Conservation (phyloP, 169 alveolate genomes). For the Plasmodium cynomolgi region DNA sequence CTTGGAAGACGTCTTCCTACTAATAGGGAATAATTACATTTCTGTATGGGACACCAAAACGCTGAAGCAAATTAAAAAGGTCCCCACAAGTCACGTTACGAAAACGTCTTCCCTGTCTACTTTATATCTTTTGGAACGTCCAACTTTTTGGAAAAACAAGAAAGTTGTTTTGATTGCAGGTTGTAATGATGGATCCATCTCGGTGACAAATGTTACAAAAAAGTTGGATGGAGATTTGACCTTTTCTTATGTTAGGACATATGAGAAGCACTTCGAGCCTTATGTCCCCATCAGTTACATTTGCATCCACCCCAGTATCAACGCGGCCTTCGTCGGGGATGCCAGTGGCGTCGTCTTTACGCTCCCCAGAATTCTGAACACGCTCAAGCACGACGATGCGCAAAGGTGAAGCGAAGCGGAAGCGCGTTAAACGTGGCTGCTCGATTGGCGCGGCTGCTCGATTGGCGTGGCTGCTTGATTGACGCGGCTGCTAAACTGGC, state of each 20-base stretch:
- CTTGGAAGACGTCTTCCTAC: slow-evolving; percentile 54
- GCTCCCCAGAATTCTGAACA: slow-evolving; percentile 41
- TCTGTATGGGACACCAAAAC: slow-evolving; percentile 72
- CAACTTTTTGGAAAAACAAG: slow-evolving; percentile 40
- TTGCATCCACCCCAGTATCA: slow-evolving; percentile 50
- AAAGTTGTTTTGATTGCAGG: slow-evolving; percentile 41
- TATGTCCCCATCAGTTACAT: slow-evolving; percentile 60
- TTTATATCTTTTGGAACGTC: slow-evolving; percentile 46
- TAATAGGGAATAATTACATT: slow-evolving; percentile 69
- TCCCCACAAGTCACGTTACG: slow-evolving; percentile 46
- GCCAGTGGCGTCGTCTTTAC: slow-evolving; percentile 75
- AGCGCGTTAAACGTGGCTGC: background rate
- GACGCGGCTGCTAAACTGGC: too few species aligned
- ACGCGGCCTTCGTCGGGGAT: slow-evolving; percentile 70
- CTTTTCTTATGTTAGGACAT: slow-evolving; percentile 48
- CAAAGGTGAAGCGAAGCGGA: background rate
- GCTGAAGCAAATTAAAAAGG: slow-evolving; percentile 50
- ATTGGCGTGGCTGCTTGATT: too few species aligned
- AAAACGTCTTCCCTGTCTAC: slow-evolving; percentile 57
- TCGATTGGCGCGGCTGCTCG: background rate
- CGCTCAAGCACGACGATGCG: slow-evolving; percentile 25
- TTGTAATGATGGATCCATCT: slow-evolving; percentile 72
- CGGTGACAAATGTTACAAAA: slow-evolving; percentile 53
- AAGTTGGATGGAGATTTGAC: slow-evolving; percentile 55
- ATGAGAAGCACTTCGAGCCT: slow-evolving; percentile 61